These are phyloP conservation scores for Amphicarpaea edgeworthii DNA, from an alignment of 306 rosid genomes.

Conservation along the genomic window DNA sequence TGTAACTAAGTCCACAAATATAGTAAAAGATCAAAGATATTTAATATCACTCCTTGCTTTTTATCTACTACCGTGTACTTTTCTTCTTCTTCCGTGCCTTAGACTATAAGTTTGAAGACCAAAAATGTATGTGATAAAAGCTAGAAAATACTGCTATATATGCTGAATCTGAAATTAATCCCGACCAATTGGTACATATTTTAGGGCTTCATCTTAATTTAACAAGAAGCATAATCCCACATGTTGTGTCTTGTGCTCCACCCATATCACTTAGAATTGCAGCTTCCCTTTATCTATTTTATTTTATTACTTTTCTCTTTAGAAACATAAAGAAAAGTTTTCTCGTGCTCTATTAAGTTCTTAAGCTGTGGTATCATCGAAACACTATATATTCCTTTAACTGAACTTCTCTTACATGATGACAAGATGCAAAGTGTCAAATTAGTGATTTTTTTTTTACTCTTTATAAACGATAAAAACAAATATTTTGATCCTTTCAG, in stretches of 20 bases:
- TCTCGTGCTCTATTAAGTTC: slow-evolving; percentile 35
- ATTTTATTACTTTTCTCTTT: slow-evolving; percentile 29
- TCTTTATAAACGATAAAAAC: background rate
- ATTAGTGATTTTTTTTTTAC: background rate
- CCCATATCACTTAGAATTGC: slow-evolving; percentile 51
- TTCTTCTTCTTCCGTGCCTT: background rate
- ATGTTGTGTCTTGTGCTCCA: slow-evolving; percentile 77
- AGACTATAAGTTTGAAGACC: slow-evolving; percentile 39
- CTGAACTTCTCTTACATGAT: slow-evolving; percentile 20
- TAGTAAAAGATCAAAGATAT: slow-evolving; percentile 14
- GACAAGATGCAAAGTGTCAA: slow-evolving; percentile 31
- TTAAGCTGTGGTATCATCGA: slow-evolving; percentile 3
- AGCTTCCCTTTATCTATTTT: slow-evolving; percentile 35
- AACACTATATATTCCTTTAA: slow-evolving; percentile 30
- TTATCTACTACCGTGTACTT: background rate
- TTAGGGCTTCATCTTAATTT: slow-evolving; percentile 39
- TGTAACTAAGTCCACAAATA: slow-evolving; percentile 15
- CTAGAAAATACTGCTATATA: slow-evolving; percentile 11
- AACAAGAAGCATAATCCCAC: slow-evolving; percentile 58
- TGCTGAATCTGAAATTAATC: slow-evolving; percentile 45
- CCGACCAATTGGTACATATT: slow-evolving; percentile 45
- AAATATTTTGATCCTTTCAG: slow-evolving; percentile 14
- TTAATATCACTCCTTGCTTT: background rate
- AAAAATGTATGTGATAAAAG: slow-evolving; percentile 20
- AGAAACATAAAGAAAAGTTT: slow-evolving; percentile 29